These are phyloP conservation scores for Rhodotorula sp. DNA, from an alignment of 1,284 basidiomycete genomes.

Conservation along the genomic window DNA sequence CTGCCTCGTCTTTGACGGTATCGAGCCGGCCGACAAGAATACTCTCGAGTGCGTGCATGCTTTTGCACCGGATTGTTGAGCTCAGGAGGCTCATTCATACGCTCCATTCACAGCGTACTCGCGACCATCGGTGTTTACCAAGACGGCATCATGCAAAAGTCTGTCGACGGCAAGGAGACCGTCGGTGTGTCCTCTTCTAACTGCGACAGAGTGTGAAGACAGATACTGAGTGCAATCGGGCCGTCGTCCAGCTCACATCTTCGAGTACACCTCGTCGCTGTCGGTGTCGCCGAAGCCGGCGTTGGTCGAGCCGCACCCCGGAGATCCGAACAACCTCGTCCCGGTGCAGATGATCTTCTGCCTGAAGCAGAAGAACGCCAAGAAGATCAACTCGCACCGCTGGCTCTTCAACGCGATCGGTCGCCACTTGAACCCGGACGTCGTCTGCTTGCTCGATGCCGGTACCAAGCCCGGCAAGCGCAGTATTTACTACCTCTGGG, in stretches of 20 bases:
- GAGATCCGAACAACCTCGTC: slow-evolving; percentile 79
- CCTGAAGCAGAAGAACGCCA: slow-evolving; percentile 93
- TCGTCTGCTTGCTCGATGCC: slow-evolving; percentile 86
- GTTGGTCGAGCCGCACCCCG: slow-evolving; percentile 81
- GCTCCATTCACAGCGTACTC: slow-evolving; percentile 51
- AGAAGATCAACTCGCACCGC: slow-evolving; percentile 87
- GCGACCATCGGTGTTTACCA: slow-evolving; percentile 54
- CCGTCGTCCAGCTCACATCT: slow-evolving; percentile 68
- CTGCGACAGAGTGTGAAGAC: slow-evolving; percentile 47
- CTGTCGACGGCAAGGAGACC: slow-evolving; percentile 83
- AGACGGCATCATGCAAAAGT: slow-evolving; percentile 88
- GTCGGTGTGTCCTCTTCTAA: slow-evolving; percentile 53
- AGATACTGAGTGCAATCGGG: no score
- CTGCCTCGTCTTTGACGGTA: slow-evolving; percentile 77
- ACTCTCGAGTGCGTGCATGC: slow-evolving; percentile 66
- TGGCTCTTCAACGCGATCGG: slow-evolving; percentile 99
- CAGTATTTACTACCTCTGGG: slow-evolving; percentile 96
- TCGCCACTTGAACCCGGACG: slow-evolving; percentile 78
- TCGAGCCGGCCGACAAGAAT: slow-evolving; percentile 93
- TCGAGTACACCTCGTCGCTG: slow-evolving; percentile 62
- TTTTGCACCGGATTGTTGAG: neutral
- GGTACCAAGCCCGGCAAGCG: slow-evolving; percentile 96
- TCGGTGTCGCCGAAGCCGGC: slow-evolving; percentile 74
- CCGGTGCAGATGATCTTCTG: slow-evolving; percentile 95
- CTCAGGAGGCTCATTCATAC: neutral